phyloP scores from a whole-genome alignment of 1,284 basidiomycete species.

The Apiotrichum mycotoxinovorans region DNA sequence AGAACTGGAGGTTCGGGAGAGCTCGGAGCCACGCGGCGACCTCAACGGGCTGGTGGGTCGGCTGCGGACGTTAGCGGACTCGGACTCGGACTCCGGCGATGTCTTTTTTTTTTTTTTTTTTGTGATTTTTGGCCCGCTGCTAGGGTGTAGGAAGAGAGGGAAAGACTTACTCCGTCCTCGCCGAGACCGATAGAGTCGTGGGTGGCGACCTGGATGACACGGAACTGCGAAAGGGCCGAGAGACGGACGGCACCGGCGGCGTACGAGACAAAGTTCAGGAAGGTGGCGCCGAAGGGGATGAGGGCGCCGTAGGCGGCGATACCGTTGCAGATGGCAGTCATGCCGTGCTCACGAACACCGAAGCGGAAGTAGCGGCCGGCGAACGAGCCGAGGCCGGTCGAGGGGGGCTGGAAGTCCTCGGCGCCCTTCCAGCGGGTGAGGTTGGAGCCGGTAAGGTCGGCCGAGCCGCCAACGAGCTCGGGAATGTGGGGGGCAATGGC shows the following conservation, averaged over 20 bases:
- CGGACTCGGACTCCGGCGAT: no score
- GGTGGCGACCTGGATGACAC: constrained; percentile 67
- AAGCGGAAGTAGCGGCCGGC: constrained; percentile 88
- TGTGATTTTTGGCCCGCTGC: no score
- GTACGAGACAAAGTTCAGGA: constrained; percentile 94
- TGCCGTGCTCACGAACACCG: constrained; percentile 95
- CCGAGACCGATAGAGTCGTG: constrained; percentile 86
- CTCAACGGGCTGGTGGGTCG: constrained; percentile 64
- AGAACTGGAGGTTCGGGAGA: constrained; percentile 74
- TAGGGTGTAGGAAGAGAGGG: no score
- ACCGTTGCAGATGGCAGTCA: constrained; percentile 94
- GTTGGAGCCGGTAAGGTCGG: constrained; percentile 89
- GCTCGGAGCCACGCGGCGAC: constrained; percentile 82
- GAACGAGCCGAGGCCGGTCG: constrained; percentile 77
- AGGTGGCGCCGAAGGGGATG: constrained; percentile 81
- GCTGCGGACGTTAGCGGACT: no score
- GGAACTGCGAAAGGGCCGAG: constrained; percentile 82
- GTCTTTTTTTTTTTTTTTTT: no score
- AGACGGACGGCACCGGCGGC: constrained; percentile 86
- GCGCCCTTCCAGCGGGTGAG: constrained; percentile 76
- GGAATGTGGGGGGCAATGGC: constrained; percentile 71
- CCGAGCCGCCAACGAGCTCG: constrained; percentile 83
- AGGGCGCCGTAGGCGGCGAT: constrained; percentile 75
- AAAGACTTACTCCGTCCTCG: constrained; percentile 92
- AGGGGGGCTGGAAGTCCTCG: constrained; percentile 84